Base-by-base conservation (phyloP, 257 asterid species). In the Solanum lignicaule region DNA sequence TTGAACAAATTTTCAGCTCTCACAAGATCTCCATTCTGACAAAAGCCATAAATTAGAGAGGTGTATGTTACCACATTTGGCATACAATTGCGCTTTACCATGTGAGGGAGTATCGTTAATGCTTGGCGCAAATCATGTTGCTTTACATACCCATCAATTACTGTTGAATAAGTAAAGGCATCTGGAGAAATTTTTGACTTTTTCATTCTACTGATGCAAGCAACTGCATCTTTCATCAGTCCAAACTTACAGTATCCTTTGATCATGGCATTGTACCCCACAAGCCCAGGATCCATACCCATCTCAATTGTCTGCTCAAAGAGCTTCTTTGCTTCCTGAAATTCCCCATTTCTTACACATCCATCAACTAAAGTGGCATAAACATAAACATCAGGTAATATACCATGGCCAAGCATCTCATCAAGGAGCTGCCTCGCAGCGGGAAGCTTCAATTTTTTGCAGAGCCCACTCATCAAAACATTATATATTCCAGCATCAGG, bases 301-400 rank as follows among this genome's bases (percentile, higher is more conserved):
- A 58, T 89, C 73, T 87, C 88, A 52, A 87, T 83, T 62, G 95
- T 90, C 68, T 91, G 89, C 43, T 93, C 92, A 88, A 97, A 97
- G 39, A 93, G 91, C 83, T 91, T 91, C 90, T 93, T 90, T 35
- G 99, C 99, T 62, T 92, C 98, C 23, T 90, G 91, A 74, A 95
- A 87, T 60, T 94, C 91, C 76, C 95, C 96, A 88, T 87, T 92
- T 90, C 98, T 92, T 71, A 95, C 87, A 84, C 87, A 91, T 86
- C 99, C 99, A 90, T 96, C 98, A 21, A 96, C 90, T 84, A 96
- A 89, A 85, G 98, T 94, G 83, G 98, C 98, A 90, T 94, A 94
- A 75, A 93, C 92, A 86, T 92, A 94, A 14, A 86, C 92, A 91
- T 95, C 98, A 5, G 96, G 98, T n/a, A 87, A 84, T 76, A 95